Evolutionary conservation across 2,329 filamentous ascomycete species (phyloP).

Genomic region (Hymenoscyphus fraxineus): DNA sequence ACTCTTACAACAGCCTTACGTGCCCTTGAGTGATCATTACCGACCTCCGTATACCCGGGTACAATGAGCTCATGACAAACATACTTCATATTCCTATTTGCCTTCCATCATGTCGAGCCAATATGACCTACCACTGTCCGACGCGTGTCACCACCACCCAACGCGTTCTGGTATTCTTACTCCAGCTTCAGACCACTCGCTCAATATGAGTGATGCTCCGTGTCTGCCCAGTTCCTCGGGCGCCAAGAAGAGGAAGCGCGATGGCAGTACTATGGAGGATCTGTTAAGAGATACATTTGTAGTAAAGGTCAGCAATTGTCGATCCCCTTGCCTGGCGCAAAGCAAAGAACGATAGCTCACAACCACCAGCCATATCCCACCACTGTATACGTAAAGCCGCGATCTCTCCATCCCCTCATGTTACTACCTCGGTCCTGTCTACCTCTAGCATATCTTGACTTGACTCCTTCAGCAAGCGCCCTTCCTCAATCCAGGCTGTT

Average conservation of each 20-base stretch:
- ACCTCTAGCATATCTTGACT: constrained; percentile 59
- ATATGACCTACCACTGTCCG: constrained; percentile 25
- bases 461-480: constrained; percentile 47
- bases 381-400: constrained; percentile 49
- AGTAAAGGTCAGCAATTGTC: constrained; percentile 32
- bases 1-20: constrained; percentile 1
- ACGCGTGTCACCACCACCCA: constrained; percentile 27
- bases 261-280: constrained; percentile 32
- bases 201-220: constrained; percentile 22
- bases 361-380: constrained; percentile 51
- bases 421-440: constrained; percentile 59
- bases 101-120: constrained; percentile 33
- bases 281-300: constrained; percentile 35
- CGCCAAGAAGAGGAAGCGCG: constrained; percentile 36
- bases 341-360: constrained; percentile 7
- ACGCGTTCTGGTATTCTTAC: constrained; percentile 33
- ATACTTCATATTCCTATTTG: constrained; percentile 32
- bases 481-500: constrained; percentile 54
- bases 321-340: constrained; percentile 1
- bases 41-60: too few species aligned
- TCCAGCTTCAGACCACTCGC: constrained; percentile 29
- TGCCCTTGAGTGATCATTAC: not conserved
- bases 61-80: constrained; percentile 24
- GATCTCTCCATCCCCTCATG: constrained; percentile 57
- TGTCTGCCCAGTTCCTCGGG: constrained; percentile 8